Conservation (phyloP, 1,139 yeast species). For the Yamadazyma spencermartinsiae region DNA sequence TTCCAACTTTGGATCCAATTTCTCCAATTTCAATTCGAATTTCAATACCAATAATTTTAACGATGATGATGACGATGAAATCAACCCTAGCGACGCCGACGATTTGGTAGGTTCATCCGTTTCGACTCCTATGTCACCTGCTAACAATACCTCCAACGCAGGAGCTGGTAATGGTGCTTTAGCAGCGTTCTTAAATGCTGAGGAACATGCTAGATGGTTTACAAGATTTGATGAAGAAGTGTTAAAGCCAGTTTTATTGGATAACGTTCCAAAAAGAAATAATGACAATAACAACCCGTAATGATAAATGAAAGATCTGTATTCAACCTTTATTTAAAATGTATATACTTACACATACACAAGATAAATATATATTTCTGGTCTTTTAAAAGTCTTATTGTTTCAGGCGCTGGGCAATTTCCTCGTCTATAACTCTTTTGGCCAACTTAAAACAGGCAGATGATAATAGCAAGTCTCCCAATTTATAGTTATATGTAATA, state of each 20-base stretch:
- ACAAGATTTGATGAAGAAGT: conserved; percentile 91
- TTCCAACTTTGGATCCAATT: conserved; percentile 8
- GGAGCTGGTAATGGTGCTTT: conserved; percentile 30
- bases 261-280: conserved; percentile 37
- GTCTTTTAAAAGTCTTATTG: conserved; percentile 8
- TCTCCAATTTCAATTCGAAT: conserved; percentile 1
- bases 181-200: conserved; percentile 54
- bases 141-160: conserved; percentile 4
- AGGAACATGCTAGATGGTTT: conserved; percentile 88
- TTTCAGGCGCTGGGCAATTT: conserved; percentile 48
- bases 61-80: conserved; percentile 35
- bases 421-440: conserved; percentile 69
- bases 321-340: conserved; percentile 4
- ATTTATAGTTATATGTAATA: conserved; percentile 57
- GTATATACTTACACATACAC: not conserved
- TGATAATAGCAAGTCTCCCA: conserved; percentile 62
- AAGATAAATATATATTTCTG: not conserved
- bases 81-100: conserved; percentile 36
- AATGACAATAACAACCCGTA: conserved; percentile 11
- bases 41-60: not conserved
- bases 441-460: conserved; percentile 67
- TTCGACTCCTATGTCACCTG: conserved; percentile 3
- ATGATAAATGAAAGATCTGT: conserved; percentile 5
- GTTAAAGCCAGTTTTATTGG: conserved; percentile 91
- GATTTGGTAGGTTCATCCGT: conserved; percentile 24